Conservation (phyloP, 192 early-diverging fungal species). For the Chytriomyces sp. region DNA sequence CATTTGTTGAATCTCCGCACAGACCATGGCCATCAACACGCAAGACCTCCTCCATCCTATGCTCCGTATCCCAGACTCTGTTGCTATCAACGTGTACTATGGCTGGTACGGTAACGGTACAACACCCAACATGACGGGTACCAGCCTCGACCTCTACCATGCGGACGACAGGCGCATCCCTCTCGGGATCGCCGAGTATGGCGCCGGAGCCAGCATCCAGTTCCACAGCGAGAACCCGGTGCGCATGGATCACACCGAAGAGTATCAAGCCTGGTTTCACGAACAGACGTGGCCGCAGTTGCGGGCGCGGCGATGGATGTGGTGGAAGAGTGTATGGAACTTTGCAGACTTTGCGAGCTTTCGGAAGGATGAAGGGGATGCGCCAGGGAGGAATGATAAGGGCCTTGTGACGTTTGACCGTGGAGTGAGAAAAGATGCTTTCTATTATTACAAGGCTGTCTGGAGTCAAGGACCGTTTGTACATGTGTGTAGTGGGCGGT, state of each 20-base stretch:
- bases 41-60: not conserved
- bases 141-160: constrained; percentile 2
- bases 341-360: constrained; percentile 12
- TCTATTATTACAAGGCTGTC: constrained; percentile 8
- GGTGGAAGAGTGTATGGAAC: constrained; percentile 23
- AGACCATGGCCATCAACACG: constrained; percentile 22
- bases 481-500: not conserved
- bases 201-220: constrained; percentile 15
- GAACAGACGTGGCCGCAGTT: constrained; percentile 15
- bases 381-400: constrained; percentile 2
- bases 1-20: no score
- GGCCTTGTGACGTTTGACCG: constrained; percentile 17
- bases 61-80: not conserved
- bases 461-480: constrained; percentile 17
- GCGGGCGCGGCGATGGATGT: not conserved
- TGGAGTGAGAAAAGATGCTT: constrained; percentile 17
- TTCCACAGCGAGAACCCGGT: constrained; percentile 21
- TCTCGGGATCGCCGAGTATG: constrained; percentile 22
- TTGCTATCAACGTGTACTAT: constrained; percentile 7
- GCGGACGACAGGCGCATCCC: not conserved
- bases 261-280: constrained; percentile 15
- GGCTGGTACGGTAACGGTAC: constrained; percentile 1
- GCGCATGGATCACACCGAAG: constrained; percentile 13
- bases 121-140: not conserved
- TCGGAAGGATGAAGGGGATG: not conserved